phyloP scores from a whole-genome alignment of 805 yeast genomes.

The Candida anglica region DNA sequence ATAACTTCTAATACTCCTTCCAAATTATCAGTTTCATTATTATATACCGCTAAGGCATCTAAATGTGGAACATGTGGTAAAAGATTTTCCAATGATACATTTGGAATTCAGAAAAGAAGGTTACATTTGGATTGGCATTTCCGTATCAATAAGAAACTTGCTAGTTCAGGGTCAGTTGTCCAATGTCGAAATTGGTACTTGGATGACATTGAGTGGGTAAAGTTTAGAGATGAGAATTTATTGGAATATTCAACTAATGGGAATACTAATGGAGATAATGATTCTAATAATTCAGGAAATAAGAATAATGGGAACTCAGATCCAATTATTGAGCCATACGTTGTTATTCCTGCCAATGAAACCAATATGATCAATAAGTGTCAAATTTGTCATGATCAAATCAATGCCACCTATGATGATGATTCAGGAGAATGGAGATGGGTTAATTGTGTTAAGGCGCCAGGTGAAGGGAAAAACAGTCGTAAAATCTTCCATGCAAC shows the following conservation, averaged over 20 bases:
- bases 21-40: constrained; percentile 32
- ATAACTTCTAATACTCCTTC: constrained; percentile 34
- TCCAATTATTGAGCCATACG: constrained; percentile 39
- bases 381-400: constrained; percentile 37
- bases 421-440: constrained; percentile 46
- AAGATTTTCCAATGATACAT: constrained; percentile 61
- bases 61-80: constrained; percentile 91
- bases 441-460: constrained; percentile 34
- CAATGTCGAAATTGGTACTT: constrained; percentile 84
- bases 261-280: constrained; percentile 1
- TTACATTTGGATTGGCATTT: constrained; percentile 95
- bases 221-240: constrained; percentile 62
- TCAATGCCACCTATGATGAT: constrained; percentile 41
- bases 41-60: constrained; percentile 61
- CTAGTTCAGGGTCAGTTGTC: constrained; percentile 30
- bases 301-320: background rate
- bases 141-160: constrained; percentile 75
- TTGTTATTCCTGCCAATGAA: constrained; percentile 63
- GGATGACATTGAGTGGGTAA: constrained; percentile 66
- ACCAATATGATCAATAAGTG: constrained; percentile 47
- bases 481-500: constrained; percentile 37
- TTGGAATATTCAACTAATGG: constrained; percentile 28
- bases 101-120: constrained; percentile 50
- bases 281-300: constrained; percentile 1
- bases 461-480: constrained; percentile 29